A percentile compares a stretch with the other conserved stretches of the same genome.
Evolutionary conservation across 2,329 filamentous ascomycete genomes (phyloP).

Genomic region (Mycosphaerella sp.): DNA sequence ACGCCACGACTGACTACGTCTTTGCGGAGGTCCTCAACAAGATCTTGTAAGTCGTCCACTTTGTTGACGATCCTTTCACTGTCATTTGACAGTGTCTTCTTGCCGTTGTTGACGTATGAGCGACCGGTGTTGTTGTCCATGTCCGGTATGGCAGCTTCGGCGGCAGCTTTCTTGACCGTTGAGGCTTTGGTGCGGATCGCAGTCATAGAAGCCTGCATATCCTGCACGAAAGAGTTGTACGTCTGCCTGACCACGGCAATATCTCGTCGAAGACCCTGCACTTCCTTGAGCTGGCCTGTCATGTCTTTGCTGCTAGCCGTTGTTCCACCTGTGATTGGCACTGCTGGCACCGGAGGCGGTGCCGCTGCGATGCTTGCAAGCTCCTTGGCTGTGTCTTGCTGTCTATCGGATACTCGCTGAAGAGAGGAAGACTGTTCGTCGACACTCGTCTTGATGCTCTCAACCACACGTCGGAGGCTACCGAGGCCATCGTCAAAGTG

Average conservation of each 20-base stretch:
- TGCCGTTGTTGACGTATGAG: slow-evolving; percentile 75
- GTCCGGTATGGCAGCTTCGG: slow-evolving; percentile 63
- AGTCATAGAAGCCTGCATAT: slow-evolving; percentile 82
- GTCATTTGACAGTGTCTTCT: slow-evolving; percentile 78
- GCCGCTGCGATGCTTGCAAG: slow-evolving; percentile 61
- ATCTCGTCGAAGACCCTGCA: slow-evolving; percentile 78
- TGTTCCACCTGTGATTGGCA: slow-evolving; percentile 29
- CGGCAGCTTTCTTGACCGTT: slow-evolving; percentile 68
- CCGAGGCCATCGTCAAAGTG: slow-evolving; percentile 91
- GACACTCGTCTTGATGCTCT: slow-evolving; percentile 75
- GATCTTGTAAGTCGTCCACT: slow-evolving; percentile 94
- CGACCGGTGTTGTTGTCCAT: slow-evolving; percentile 74
- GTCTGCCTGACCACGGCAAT: slow-evolving; percentile 88
- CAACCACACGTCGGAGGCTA: slow-evolving; percentile 72
- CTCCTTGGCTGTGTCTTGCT: slow-evolving; percentile 83
- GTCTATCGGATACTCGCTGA: slow-evolving; percentile 80
- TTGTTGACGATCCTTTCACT: slow-evolving; percentile 84
- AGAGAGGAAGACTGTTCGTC: slow-evolving; percentile 76
- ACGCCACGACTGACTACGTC: slow-evolving; percentile 93
- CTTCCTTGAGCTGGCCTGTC: slow-evolving; percentile 63
- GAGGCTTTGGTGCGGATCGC: slow-evolving; percentile 73
- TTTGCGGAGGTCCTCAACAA: slow-evolving; percentile 93
- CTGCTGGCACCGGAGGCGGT: slow-evolving; percentile 34
- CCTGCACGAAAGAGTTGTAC: slow-evolving; percentile 82
- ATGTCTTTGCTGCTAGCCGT: slow-evolving; percentile 34